Evolutionary conservation across 331 rosid genomes (phyloP).

Genomic region (Cydonia oblonga): DNA sequence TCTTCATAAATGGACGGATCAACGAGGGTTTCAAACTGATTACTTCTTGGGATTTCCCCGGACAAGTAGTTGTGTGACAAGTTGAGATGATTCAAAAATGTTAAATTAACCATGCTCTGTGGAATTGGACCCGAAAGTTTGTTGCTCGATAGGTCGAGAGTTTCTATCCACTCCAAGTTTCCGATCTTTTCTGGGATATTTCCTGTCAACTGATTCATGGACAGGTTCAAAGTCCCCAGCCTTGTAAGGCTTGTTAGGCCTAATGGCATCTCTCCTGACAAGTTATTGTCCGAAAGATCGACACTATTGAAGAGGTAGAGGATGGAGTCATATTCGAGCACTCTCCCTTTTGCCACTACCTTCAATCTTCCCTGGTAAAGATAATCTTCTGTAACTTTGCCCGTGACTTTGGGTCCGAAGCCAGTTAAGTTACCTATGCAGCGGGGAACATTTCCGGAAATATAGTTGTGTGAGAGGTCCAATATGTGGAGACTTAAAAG

Average conservation of each 20-base stretch:
- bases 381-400: neutral
- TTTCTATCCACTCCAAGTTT: neutral
- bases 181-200: neutral
- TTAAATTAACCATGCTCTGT: neutral
- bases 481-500: constrained; percentile 8
- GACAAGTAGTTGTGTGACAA: neutral
- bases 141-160: constrained; percentile 1
- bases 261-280: neutral
- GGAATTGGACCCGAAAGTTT: constrained; percentile 4
- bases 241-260: neutral
- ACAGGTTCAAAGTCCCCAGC: neutral
- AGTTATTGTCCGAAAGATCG: neutral
- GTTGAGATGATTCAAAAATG: neutral
- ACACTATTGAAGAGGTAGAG: neutral
- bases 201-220: constrained; percentile 3
- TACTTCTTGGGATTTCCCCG: neutral
- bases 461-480: neutral
- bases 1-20: neutral
- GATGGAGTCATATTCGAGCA: neutral
- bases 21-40: neutral
- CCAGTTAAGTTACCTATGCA: neutral
- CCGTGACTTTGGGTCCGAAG: neutral
- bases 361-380: neutral
- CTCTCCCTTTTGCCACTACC: neutral
- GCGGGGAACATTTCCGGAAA: neutral